Evolutionary conservation across 805 yeast genomes (phyloP).

Genomic region (Candida ulmi): DNA sequence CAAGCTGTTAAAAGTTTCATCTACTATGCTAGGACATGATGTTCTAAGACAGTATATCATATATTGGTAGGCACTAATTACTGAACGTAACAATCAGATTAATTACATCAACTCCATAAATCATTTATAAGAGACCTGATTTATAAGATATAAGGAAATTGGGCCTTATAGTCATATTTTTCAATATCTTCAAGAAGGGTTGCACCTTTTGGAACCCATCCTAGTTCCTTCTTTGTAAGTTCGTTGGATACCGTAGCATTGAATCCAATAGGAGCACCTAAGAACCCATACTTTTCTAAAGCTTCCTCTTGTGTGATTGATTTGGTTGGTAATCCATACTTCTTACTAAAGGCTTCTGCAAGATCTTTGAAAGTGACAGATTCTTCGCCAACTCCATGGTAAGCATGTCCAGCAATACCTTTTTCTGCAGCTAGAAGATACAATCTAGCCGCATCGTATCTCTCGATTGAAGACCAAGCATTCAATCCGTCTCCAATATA

Average conservation of each 20-base stretch:
- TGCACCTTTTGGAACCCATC: slow-evolving; percentile 24
- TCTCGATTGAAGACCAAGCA: slow-evolving; percentile 29
- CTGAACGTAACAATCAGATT: too few species aligned
- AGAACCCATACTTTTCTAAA: slow-evolving; percentile 4
- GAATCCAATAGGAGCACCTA: slow-evolving; percentile 10
- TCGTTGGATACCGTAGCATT: slow-evolving; percentile 14
- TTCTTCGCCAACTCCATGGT: slow-evolving; percentile 23
- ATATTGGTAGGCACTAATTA: too few species aligned
- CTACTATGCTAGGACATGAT: too few species aligned
- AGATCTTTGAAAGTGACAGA: slow-evolving; percentile 21
- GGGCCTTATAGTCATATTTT: neutral
- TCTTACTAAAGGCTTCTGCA: slow-evolving; percentile 23
- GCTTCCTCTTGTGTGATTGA: slow-evolving; percentile 14
- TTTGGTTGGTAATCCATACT: slow-evolving; percentile 12
- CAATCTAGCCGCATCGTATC: slow-evolving; percentile 29
- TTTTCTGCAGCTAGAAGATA: slow-evolving; percentile 24
- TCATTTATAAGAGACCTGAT: too few species aligned
- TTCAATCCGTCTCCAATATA: slow-evolving; percentile 32
- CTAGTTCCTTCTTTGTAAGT: slow-evolving; percentile 18
- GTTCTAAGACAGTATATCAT: too few species aligned
- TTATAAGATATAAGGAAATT: too few species aligned
- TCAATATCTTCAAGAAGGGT: slow-evolving; percentile 22
- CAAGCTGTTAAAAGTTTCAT: too few species aligned
- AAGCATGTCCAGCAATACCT: slow-evolving; percentile 22
- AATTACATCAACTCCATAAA: too few species aligned